phyloP scores from a whole-genome alignment of 2,329 filamentous ascomycete species.

The Aspergillus brasiliensis region DNA sequence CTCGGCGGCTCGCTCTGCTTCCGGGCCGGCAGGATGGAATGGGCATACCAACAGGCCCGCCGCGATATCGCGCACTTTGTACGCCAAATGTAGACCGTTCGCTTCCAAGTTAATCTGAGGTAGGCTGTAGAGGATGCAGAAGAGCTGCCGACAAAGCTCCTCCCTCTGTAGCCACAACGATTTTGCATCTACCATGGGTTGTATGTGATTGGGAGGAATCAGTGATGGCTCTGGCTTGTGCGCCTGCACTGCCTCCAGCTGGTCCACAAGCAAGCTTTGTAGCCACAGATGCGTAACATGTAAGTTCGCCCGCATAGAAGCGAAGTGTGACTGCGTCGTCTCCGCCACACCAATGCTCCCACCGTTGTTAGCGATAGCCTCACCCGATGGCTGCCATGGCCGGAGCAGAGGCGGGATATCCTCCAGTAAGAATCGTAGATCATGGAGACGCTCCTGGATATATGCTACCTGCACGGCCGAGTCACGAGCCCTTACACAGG shows the following conservation, averaged over 20 bases:
- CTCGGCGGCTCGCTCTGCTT: slow-evolving; percentile 16
- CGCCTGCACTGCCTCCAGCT: slow-evolving; percentile 29
- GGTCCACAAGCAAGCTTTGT: slow-evolving; percentile 39
- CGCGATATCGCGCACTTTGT: slow-evolving; percentile 42
- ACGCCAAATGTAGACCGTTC: slow-evolving; percentile 39
- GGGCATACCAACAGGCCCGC: slow-evolving; percentile 38
- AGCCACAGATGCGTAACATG: slow-evolving; percentile 44
- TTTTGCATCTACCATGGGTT: neutral
- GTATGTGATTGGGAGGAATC: neutral
- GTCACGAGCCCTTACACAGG: slow-evolving; percentile 10
- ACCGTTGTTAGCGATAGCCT: neutral
- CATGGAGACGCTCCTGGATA: slow-evolving; percentile 30
- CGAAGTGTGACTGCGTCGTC: slow-evolving; percentile 19
- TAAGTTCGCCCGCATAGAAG: slow-evolving; percentile 37
- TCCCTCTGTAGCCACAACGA: slow-evolving; percentile 36
- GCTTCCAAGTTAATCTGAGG: slow-evolving; percentile 35
- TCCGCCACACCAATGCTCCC: neutral
- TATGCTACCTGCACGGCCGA: slow-evolving; percentile 17
- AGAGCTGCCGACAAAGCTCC: slow-evolving; percentile 40
- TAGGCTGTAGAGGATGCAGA: slow-evolving; percentile 39
- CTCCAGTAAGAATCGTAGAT: slow-evolving; percentile 26
- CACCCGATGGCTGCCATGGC: neutral
- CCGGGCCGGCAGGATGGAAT: slow-evolving; percentile 22
- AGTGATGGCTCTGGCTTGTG: neutral
- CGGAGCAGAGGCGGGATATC: neutral